Evolutionary conservation across 768 basidiomycete species (phyloP).

Genomic region (Dioszegia aurantiaca): DNA sequence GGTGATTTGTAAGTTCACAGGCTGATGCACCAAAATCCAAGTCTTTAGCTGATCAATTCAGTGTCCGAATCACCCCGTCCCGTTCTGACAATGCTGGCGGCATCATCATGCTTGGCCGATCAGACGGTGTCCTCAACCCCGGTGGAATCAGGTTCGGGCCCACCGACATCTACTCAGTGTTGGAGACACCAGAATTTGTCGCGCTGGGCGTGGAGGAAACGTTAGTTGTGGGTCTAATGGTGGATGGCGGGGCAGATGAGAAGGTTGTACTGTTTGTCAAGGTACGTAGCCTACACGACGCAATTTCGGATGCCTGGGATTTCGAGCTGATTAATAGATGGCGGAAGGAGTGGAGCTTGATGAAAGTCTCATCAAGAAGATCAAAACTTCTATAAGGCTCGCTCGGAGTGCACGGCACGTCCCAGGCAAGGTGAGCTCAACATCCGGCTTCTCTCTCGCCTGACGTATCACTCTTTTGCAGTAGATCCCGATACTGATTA

Average conservation of each 20-base stretch:
- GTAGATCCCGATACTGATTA: too few species aligned
- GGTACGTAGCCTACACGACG: too few species aligned
- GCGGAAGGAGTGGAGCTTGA: slow-evolving; percentile 58
- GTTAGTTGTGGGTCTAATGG: slow-evolving; percentile 69
- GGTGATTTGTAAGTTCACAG: slow-evolving; percentile 6
- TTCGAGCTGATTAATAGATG: slow-evolving; percentile 49
- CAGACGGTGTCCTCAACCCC: slow-evolving; percentile 80
- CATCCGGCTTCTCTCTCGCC: neutral
- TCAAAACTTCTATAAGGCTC: slow-evolving; percentile 63
- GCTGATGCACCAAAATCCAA: neutral
- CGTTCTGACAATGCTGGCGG: slow-evolving; percentile 71
- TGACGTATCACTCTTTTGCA: slow-evolving; percentile 1
- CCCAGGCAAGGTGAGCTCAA: slow-evolving; percentile 61
- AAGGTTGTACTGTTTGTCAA: slow-evolving; percentile 74
- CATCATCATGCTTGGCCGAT: slow-evolving; percentile 73
- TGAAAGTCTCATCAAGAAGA: slow-evolving; percentile 58
- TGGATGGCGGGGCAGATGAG: slow-evolving; percentile 66
- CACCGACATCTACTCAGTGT: slow-evolving; percentile 74
- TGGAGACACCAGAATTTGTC: slow-evolving; percentile 61
- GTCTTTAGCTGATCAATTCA: neutral
- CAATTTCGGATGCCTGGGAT: too few species aligned
- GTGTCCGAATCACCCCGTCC: slow-evolving; percentile 64
- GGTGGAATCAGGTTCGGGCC: slow-evolving; percentile 80
- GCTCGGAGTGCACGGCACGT: slow-evolving; percentile 72
- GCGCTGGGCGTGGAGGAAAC: slow-evolving; percentile 61